Percentiles rank a stretch among this genome's conserved stretches.
Evolutionary conservation across 495 filamentous ascomycete genomes (phyloP).

Genomic region (Neurospora africana): DNA sequence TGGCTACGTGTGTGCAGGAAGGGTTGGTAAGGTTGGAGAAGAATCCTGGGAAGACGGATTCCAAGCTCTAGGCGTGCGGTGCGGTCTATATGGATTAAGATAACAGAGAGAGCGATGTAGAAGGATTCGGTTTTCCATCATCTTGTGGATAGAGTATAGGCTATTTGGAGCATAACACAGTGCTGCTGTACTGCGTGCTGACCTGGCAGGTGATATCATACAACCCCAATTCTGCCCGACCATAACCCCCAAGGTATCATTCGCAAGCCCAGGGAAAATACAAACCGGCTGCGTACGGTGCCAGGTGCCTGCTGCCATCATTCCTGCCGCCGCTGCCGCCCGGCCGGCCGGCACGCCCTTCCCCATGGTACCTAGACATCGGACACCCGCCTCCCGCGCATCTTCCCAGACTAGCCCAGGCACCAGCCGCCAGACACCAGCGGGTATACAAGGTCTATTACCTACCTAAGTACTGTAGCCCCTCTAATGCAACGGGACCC

Average conservation of each 20-base stretch:
- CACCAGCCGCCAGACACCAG: too few relatives aligned
- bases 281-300: too few relatives aligned
- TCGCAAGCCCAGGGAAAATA: too few relatives aligned
- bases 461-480: too few relatives aligned
- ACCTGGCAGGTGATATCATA: too few relatives aligned
- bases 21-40: constrained; percentile 13
- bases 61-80: background rate
- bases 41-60: background rate
- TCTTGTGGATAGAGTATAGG: background rate
- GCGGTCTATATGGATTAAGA: background rate
- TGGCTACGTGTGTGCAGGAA: constrained; percentile 83
- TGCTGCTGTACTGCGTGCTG: too few relatives aligned
- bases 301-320: background rate
- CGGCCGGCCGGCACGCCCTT: background rate
- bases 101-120: background rate
- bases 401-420: background rate
- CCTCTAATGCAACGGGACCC: background rate
- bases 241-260: too few relatives aligned
- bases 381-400: too few relatives aligned
- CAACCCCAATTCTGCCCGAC: too few relatives aligned
- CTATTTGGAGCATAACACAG: background rate
- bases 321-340: background rate
- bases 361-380: background rate
- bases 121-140: background rate
- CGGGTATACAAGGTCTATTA: background rate